phyloP scores from a whole-genome alignment of 2,329 filamentous ascomycete species.

The Pestalotiopsis fici region DNA sequence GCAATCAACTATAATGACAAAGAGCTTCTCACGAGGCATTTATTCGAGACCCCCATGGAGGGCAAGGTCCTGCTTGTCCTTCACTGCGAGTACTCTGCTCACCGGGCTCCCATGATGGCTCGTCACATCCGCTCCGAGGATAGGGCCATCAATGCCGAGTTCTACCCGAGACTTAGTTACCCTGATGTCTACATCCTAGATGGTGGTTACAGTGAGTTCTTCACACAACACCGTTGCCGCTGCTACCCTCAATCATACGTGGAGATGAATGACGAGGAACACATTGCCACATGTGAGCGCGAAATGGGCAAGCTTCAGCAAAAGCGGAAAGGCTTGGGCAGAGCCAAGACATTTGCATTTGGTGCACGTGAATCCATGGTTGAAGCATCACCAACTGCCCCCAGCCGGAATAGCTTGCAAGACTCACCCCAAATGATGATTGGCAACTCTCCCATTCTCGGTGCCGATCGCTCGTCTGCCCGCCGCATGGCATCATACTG shows the following conservation, averaged over 20 bases:
- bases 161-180: conserved; percentile 88
- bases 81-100: conserved; percentile 98
- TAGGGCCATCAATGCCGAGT: conserved; percentile 79
- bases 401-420: conserved; percentile 42
- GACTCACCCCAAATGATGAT: conserved; percentile 44
- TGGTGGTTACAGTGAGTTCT: conserved; percentile 95
- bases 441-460: conserved; percentile 44
- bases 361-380: conserved; percentile 66
- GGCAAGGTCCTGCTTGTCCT: conserved; percentile 83
- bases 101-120: conserved; percentile 94
- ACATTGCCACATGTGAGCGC: conserved; percentile 89
- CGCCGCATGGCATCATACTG: conserved; percentile 68
- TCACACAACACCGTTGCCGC: conserved; percentile 71
- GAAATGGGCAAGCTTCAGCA: conserved; percentile 93
- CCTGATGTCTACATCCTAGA: conserved; percentile 97
- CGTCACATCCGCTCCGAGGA: conserved; percentile 90
- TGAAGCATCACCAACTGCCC: conserved; percentile 62
- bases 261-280: conserved; percentile 91
- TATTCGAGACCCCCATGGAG: conserved; percentile 70
- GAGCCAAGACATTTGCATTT: conserved; percentile 94
- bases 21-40: conserved; percentile 75
- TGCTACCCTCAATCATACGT: conserved; percentile 97
- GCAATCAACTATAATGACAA: conserved; percentile 98
- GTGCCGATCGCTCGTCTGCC: conserved; percentile 52
- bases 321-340: conserved; percentile 75